Conservation (phyloP, 2,329 filamentous ascomycete genomes). For the Aspergillus alliaceus region DNA sequence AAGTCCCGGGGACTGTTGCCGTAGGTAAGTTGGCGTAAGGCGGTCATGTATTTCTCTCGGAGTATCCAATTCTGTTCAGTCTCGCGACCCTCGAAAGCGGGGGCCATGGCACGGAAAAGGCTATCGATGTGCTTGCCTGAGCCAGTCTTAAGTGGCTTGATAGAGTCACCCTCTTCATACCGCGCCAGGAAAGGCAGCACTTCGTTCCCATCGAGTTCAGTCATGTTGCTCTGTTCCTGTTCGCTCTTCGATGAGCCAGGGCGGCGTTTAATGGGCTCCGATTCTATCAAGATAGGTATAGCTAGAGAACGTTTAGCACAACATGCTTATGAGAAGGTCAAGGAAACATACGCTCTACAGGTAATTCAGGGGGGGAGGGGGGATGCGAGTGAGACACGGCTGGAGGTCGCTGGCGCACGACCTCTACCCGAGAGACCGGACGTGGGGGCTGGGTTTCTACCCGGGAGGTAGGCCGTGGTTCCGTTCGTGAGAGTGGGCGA, state of each 20-base stretch:
- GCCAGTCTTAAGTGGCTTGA: slow-evolving; percentile 81
- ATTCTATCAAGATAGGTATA: slow-evolving; percentile 23
- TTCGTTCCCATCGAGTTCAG: too few species aligned
- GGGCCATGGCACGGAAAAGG: slow-evolving; percentile 76
- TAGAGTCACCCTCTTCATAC: slow-evolving; percentile 66
- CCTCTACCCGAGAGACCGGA: background rate
- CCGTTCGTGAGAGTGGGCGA: slow-evolving; percentile 28
- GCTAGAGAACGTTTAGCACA: slow-evolving; percentile 1
- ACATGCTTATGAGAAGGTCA: background rate
- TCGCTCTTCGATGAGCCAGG: slow-evolving; percentile 22
- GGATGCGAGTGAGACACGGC: background rate
- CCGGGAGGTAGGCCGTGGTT: slow-evolving; percentile 12
- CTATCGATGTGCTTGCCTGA: slow-evolving; percentile 87
- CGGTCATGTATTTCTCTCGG: slow-evolving; percentile 76
- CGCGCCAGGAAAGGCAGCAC: too few species aligned
- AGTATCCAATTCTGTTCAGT: slow-evolving; percentile 88
- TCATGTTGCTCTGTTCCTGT: slow-evolving; percentile 15
- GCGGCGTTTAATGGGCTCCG: slow-evolving; percentile 19
- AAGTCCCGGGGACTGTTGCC: slow-evolving; percentile 83
- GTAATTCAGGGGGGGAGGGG: background rate
- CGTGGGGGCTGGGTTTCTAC: slow-evolving; percentile 18
- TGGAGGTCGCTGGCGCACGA: background rate
- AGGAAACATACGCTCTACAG: background rate
- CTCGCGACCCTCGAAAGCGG: slow-evolving; percentile 82
- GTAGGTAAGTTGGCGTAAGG: slow-evolving; percentile 73